Conservation (phyloP, 2,329 filamentous ascomycete genomes). For the Aspergillus sp. region DNA sequence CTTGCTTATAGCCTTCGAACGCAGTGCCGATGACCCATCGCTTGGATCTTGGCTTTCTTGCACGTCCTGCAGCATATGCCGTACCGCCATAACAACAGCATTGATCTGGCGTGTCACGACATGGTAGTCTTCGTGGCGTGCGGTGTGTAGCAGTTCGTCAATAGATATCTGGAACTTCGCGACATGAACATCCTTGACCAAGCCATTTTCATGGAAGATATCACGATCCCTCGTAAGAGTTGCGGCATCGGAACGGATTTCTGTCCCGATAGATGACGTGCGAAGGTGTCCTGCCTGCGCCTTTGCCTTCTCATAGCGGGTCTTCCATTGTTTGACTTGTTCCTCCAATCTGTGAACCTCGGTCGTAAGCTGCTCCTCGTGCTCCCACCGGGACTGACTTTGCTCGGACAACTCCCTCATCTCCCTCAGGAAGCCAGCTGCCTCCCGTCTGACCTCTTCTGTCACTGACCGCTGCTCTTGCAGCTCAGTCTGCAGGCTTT, state of each 20-base stretch:
- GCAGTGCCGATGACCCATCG: conserved; percentile 60
- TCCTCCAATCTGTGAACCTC: conserved; percentile 75
- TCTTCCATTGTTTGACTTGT: conserved; percentile 87
- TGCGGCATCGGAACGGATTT: conserved; percentile 43
- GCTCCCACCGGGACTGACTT: conserved; percentile 75
- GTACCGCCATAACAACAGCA: conserved; percentile 75
- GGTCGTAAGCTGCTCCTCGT: conserved; percentile 74
- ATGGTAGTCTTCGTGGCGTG: conserved; percentile 71
- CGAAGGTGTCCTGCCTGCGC: conserved; percentile 81
- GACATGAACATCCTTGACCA: conserved; percentile 88
- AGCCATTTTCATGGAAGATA: conserved; percentile 69
- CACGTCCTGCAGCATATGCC: conserved; percentile 81
- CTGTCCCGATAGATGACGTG: conserved; percentile 74
- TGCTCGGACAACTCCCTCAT: conserved; percentile 85
- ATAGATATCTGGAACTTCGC: conserved; percentile 94
- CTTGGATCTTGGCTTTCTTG: conserved; percentile 58
- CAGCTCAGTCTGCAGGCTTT: conserved; percentile 65
- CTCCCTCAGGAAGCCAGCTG: conserved; percentile 78
- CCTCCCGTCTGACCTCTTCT: conserved; percentile 82
- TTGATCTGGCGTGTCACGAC: conserved; percentile 85
- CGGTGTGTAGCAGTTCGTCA: conserved; percentile 80
- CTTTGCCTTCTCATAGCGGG: conserved; percentile 83
- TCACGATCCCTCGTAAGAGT: conserved; percentile 68
- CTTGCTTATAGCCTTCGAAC: conserved; percentile 71
- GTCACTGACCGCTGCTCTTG: conserved; percentile 78